Base-by-base conservation (phyloP, 331 rosid genomes). In the Telfairia occidentalis region DNA sequence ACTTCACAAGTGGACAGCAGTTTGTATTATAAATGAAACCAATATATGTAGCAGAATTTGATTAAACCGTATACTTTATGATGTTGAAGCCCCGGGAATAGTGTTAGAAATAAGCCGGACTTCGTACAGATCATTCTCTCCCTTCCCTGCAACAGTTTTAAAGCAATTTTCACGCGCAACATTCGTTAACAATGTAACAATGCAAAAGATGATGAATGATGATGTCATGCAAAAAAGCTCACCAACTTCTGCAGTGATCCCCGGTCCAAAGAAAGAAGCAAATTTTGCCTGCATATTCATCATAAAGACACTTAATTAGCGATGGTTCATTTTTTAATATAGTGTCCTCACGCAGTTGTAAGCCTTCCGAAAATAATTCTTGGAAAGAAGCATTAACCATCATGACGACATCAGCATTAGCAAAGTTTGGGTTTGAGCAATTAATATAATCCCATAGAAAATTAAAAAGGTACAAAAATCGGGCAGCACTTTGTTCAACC, bases 181-280 rank as follows among this genome's bases (percentile, higher is more conserved):
- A 10, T 2, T 26, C 55, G 74, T 15, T 50, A 52, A 73, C 37
- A 52, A 73, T 72, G 46, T 73, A 18, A n/a, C 57, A 5, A 30
- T 48, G 21, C 13, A 19, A 7, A 13, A 11, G 34, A 21, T 0
- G 65, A 63, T 35, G 19, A 64, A 37, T 21, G 19, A n/a, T 3
- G 7, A 49, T 34, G 57, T 3, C 18, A 40, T 7, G 65, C 40
- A 59, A 13, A 12, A 12, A 76, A 55, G 65, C 96, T 86, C 84
- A 92, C 98, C 98, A 28, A 92, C 76, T 88, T 90, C 96, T 19
- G 98, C 96, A 30, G 92, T 81, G 61, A 94, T 84, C 77, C 96
- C 96, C 38, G 98, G 96, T 73, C 98, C 98, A 80, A 94, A 94
- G 87, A 91, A 94, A 49, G 98, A 94, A 75, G 97, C 7, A 79